A percentile compares a stretch with the other conserved stretches of the same genome.
phyloP scores from a whole-genome alignment of 345 rosid species.

The Acer yangbiense region DNA sequence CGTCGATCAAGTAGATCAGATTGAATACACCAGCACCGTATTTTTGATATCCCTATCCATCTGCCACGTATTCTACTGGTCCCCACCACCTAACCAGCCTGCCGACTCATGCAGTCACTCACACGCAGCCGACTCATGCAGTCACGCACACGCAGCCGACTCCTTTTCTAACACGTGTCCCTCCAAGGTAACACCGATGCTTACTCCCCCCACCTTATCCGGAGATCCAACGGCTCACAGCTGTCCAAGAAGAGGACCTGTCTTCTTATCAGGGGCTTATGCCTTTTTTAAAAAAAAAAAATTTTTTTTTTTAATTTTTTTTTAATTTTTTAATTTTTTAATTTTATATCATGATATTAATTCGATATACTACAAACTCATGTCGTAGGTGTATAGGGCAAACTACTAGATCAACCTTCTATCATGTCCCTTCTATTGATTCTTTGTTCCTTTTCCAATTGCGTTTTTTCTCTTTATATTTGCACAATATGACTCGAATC shows the following conservation, averaged over 20 bases:
- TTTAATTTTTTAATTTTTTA: no score
- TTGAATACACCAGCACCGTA: neutral
- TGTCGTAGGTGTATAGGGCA: neutral
- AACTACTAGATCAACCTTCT: no score
- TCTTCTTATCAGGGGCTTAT: no score
- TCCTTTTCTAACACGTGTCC: slow-evolving; percentile 6
- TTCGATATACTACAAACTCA: no score
- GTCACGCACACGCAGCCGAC: neutral
- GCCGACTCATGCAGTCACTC: neutral
- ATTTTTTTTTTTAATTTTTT: no score
- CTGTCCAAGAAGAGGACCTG: neutral
- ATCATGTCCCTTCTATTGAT: no score
- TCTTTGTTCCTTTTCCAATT: no score
- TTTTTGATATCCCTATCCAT: neutral
- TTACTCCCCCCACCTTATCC: neutral
- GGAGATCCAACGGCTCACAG: slow-evolving; percentile 16
- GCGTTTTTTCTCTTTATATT: no score
- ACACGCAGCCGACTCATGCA: neutral
- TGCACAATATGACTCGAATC: no score
- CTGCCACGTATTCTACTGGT: neutral
- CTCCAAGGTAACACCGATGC: neutral
- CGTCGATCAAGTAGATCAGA: neutral
- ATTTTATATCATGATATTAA: no score
- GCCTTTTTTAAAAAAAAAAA: no score
- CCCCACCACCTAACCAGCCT: neutral